Base-by-base conservation (phyloP, 2,329 filamentous ascomycete species). In the Bipolaris oryzae region DNA sequence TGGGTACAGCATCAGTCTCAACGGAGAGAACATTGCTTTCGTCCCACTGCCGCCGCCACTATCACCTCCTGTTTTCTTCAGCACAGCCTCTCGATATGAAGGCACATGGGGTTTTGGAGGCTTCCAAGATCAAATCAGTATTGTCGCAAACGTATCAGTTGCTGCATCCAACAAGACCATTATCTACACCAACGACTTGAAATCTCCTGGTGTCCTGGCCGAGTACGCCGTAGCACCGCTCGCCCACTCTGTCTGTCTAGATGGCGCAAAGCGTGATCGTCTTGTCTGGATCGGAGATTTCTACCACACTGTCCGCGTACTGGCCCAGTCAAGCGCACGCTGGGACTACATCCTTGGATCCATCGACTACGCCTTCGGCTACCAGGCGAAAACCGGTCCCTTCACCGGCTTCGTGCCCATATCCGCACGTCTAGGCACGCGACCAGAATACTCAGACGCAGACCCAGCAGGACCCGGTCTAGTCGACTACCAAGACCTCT, bases 231-330 rank as follows among this genome's bases (percentile, higher is more conserved):
- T 77, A 0, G 66, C 69, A 2, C 58, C 62, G 1, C 76, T 80
- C 21, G 55, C 67, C 1, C 61, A 64, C 5, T 73, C 74, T 2
- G 70, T 78, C 7, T 80, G 79, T 42, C 63, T 79, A 1, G 78
- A 80, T 54, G 77, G 78, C 2, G 71, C 74, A 0, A 80, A 80
- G 56, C 67, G 78, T 5, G 78, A 81, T 55, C 69, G 78, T 0
- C 65, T 78, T 1, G 68, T 79, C 5, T 80, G 78, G 78, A 68
- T 74, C 3, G 78, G 78, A 5, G 78, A 80, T 54, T 79, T 79
- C 50, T 75, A 75, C 38, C 77, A 80, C 58, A 79, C 79, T 0
- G 64, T 72, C 1, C 69, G 73, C 10, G 71, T 79, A 16, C 63
- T 80, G 10, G 68, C 64, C 0, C 66, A 69, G 1, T 76, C 71